Conservation (phyloP, 2,329 filamentous ascomycete species). For the Clonostachys byssicola region DNA sequence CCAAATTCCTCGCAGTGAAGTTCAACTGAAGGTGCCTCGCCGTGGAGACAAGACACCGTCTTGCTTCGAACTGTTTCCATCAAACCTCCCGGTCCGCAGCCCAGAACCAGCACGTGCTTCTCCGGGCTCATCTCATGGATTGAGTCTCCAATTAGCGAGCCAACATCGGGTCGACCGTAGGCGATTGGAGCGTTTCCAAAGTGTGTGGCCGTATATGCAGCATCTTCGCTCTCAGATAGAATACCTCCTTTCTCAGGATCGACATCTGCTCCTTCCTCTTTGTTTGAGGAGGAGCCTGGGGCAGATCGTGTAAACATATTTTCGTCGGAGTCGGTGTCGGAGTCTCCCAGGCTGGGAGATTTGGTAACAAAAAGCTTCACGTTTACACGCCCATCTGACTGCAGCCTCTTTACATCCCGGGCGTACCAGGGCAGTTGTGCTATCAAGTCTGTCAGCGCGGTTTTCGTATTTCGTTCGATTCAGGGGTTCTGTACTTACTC, state of each 20-base stretch:
- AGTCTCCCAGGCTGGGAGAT: not conserved
- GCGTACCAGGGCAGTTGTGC: conserved; percentile 30
- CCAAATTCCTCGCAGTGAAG: conserved; percentile 44
- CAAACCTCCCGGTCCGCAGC: conserved; percentile 38
- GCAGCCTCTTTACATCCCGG: conserved; percentile 23
- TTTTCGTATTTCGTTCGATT: not conserved
- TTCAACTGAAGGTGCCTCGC: conserved; percentile 36
- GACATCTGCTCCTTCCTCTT: conserved; percentile 6
- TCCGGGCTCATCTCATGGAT: conserved; percentile 17
- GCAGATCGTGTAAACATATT: not conserved
- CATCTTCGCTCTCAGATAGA: not conserved
- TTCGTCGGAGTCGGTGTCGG: not conserved
- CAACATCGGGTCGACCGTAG: conserved; percentile 29
- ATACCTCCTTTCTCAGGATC: conserved; percentile 10
- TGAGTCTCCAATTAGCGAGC: conserved; percentile 21
- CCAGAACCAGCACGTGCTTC: conserved; percentile 33
- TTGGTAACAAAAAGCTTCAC: conserved; percentile 28
- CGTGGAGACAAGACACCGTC: conserved; percentile 28
- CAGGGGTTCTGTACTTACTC: conserved; percentile 16
- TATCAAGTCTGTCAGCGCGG: conserved; percentile 8
- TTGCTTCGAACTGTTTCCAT: conserved; percentile 36
- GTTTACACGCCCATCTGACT: conserved; percentile 18
- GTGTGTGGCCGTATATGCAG: not conserved
- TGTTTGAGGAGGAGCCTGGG: not conserved
- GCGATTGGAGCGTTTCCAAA: conserved; percentile 14